phyloP scores from a whole-genome alignment of 495 filamentous ascomycete species.

The Xylaria intraflava region DNA sequence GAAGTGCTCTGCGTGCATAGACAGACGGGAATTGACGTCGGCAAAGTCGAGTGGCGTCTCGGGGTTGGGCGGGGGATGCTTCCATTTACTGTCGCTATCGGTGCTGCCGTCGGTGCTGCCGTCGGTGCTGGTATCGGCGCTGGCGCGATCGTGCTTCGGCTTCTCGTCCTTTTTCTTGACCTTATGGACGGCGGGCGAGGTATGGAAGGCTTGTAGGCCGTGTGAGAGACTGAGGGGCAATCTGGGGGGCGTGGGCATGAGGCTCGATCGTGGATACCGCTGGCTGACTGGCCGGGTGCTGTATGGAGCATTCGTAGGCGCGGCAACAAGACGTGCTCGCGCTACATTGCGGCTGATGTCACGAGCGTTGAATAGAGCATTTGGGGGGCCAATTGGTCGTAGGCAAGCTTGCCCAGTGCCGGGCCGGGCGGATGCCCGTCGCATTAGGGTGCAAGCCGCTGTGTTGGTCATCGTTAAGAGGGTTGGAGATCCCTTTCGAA shows the following conservation, averaged over 20 bases:
- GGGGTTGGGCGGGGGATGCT: conserved; percentile 21
- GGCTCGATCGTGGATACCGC: background rate
- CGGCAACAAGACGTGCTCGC: background rate
- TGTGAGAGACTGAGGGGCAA: background rate
- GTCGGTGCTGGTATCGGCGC: background rate
- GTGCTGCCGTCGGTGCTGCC: background rate
- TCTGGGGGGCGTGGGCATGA: background rate
- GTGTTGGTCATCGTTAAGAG: conserved; percentile 1
- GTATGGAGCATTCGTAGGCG: background rate
- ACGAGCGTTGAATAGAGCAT: background rate
- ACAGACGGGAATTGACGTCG: conserved; percentile 54
- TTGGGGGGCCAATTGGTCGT: conserved; percentile 14
- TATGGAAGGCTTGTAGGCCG: conserved; percentile 7
- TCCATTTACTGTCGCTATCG: background rate
- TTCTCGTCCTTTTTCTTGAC: conserved; percentile 1
- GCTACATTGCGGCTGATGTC: conserved; percentile 12
- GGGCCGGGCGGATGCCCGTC: conserved; percentile 6
- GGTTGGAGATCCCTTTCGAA: background rate
- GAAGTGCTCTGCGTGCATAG: conserved; percentile 48
- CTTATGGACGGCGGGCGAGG: background rate
- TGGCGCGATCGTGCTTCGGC: background rate
- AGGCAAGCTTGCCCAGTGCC: conserved; percentile 12
- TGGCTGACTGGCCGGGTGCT: background rate
- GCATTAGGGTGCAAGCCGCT: conserved; percentile 15
- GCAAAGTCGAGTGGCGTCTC: conserved; percentile 65